phyloP scores from a whole-genome alignment of 805 yeast genomes.

The Kluyveromyces aestuarii region DNA sequence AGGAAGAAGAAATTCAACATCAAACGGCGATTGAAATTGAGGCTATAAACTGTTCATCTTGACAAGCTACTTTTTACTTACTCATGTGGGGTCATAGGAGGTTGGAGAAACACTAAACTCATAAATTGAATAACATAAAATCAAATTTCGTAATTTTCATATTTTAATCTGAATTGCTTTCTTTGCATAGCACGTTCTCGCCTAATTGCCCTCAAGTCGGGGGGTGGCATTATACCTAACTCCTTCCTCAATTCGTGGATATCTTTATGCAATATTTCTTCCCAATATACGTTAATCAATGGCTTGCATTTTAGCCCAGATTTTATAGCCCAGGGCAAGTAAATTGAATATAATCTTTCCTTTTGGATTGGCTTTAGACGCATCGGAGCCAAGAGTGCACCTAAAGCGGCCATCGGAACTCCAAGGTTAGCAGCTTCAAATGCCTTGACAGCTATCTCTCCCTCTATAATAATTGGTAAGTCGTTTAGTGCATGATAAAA shows the following conservation, averaged over 20 bases:
- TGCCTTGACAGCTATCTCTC: constrained; percentile 91
- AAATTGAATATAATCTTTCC: constrained; percentile 53
- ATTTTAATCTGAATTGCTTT: constrained; percentile 19
- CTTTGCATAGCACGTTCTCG: constrained; percentile 22
- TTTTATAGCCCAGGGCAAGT: constrained; percentile 79
- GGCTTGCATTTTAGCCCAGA: constrained; percentile 69
- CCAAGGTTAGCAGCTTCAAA: constrained; percentile 89
- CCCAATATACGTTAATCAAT: constrained; percentile 89
- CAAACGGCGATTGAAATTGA: not conserved
- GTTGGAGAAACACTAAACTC: too few species aligned
- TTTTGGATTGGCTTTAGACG: constrained; percentile 58
- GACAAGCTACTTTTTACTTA: not conserved
- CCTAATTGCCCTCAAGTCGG: constrained; percentile 64
- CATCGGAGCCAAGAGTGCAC: constrained; percentile 83
- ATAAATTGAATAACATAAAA: too few species aligned
- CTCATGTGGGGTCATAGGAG: too few species aligned
- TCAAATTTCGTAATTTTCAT: constrained; percentile 11
- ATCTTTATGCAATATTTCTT: constrained; percentile 63
- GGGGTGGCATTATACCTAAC: constrained; percentile 68
- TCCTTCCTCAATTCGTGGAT: constrained; percentile 61
- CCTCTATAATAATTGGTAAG: constrained; percentile 84
- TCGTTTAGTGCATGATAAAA: constrained; percentile 91
- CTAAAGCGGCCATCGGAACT: constrained; percentile 91
- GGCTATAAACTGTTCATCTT: not conserved
- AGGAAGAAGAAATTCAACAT: not conserved